Base-by-base conservation (phyloP, 2,329 filamentous ascomycete genomes). In the Alternaria consortialis region DNA sequence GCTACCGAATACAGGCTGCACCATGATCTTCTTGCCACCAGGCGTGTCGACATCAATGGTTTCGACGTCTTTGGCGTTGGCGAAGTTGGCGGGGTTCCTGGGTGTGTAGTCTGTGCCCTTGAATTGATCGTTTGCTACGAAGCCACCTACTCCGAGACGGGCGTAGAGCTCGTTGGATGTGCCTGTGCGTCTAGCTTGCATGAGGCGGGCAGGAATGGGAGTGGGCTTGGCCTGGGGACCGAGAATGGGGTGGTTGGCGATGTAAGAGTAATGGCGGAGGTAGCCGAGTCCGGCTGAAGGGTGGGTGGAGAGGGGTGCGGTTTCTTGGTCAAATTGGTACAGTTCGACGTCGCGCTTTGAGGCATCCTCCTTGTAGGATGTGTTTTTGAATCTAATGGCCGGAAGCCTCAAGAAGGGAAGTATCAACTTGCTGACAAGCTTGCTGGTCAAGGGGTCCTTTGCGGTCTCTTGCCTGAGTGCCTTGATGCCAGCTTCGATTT, bases 221-320 rank as follows among this genome's bases (percentile, higher is more conserved):
- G 82, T 71, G 25, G 80, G 80, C 29, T 79, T 70, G 2, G 77
- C 76, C 69, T 88, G 87, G 9, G 88, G 88, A 4, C 88, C 88
- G 66, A 85, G 84, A 31, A 84, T 73, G 2, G 87, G 86, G 71
- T 90, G 87, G 70, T 90, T 90, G 67, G 83, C 79, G 44, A 87
- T 77, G 69, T 84, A 80, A 23, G 85, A 80, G 56, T 83, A 81
- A 12, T 85, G 85, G 50, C 86, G 84, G 3, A 86, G 78, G 72
- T 91, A 90, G 13, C 85, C 85, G 5, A 91, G 80, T 64, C 88
- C 88, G 5, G 86, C 88, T 4, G 86, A 88, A 3, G 88, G 88
- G 75, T 91, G 88, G 7, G 88, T 90, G 59, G 84, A 84, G 1
- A 87, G 86, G 62, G 80, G 63, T 65, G 75, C 64, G 68, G 72